Evolutionary conservation across 2,329 filamentous ascomycete genomes (phyloP).

Genomic region (Alternaria arbusti): DNA sequence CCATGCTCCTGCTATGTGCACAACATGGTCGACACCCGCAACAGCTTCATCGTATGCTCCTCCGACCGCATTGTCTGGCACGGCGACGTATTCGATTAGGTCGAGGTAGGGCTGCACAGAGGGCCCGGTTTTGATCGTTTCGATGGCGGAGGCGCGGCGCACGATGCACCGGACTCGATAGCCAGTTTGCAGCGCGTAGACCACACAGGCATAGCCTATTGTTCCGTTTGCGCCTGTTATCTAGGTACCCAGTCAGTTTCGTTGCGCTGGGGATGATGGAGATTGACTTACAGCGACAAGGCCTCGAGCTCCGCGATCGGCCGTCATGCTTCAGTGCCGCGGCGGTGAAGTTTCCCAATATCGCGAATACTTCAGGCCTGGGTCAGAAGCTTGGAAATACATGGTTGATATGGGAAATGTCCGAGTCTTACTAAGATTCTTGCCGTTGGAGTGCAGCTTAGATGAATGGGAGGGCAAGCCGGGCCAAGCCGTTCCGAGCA

Average conservation of each 20-base stretch:
- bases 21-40: constrained; percentile 28
- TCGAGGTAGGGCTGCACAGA: constrained; percentile 33
- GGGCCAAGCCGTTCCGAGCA: constrained; percentile 7
- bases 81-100: constrained; percentile 32
- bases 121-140: constrained; percentile 29
- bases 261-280: background rate
- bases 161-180: constrained; percentile 45
- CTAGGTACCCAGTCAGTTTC: constrained; percentile 18
- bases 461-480: background rate
- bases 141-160: constrained; percentile 35
- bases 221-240: constrained; percentile 46
- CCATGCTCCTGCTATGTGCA: constrained; percentile 46
- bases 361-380: background rate
- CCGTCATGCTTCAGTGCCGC: constrained; percentile 12
- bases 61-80: constrained; percentile 35
- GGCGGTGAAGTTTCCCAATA: background rate
- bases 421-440: constrained; percentile 5
- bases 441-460: constrained; percentile 2
- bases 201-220: constrained; percentile 40
- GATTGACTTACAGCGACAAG: constrained; percentile 32
- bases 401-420: background rate
- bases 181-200: constrained; percentile 33
- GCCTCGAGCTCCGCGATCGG: constrained; percentile 15
- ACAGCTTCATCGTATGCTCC: constrained; percentile 40
- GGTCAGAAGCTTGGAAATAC: background rate